Base-by-base conservation (phyloP, 768 basidiomycete genomes). In the Pholiota conissans region DNA sequence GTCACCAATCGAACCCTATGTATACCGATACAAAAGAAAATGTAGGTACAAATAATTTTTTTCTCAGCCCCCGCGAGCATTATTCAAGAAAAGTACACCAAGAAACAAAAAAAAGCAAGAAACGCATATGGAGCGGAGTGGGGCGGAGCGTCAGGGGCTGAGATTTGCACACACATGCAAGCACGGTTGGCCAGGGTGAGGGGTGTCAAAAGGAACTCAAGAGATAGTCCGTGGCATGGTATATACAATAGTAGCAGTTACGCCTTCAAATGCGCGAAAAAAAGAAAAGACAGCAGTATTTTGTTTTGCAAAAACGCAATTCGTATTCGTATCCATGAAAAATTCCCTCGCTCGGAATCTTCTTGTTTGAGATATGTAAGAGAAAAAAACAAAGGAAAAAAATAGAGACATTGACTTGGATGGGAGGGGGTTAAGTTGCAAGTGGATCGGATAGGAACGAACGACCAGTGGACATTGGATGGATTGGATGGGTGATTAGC, bases 361-460 rank as follows among this genome's bases (percentile, higher is more conserved):
- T 32, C 7, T 20, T 45, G 42, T 20, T 22, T 45, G 42, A 24
- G 20, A 13, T 10, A 10, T 13, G 22, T 9, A 18, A 45, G 7
- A 18, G 18, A 18, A 22, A 20, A 24, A 9, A 24, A 20, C 11
- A 45, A 20, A 18, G 42, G 18, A 45, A 24, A 20, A 20, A 11
- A 24, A 20, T 18, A 4, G 22, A 24, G 20, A 11, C 42, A n/a
- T 45, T 26, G 30, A 27, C n/a, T 40, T 46, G 45, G 45, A 52
- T 40, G 40, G 50, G 40, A 49, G 22, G 34, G 16, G 32, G 24
- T n/a, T 9, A 45, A 9, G 42, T 45, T 45, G 42, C 42, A 45
- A 52, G 20, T 30, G 26, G 52, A 55, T 47, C 22, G 42, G 29
- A 55, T 47, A 34, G 42, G 29, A 47, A 34, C 29, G 34, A 46